phyloP scores from a whole-genome alignment of 2,329 filamentous ascomycete species.

The Eutypella sp. region DNA sequence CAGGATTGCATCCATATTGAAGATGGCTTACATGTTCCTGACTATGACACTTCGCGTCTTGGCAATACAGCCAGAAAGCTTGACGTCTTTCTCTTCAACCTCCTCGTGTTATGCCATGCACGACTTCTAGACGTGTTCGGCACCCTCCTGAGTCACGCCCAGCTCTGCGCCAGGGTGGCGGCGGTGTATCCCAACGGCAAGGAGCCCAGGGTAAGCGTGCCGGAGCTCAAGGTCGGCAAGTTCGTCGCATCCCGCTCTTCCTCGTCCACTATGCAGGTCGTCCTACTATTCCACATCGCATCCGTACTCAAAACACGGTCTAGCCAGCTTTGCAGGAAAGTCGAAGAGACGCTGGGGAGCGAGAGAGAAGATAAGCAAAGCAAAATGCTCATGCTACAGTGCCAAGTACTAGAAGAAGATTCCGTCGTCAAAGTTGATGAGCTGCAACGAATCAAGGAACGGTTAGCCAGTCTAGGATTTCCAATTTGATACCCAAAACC shows the following conservation, averaged over 20 bases:
- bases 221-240: constrained; percentile 35
- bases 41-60: constrained; percentile 8
- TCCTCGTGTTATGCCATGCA: constrained; percentile 33
- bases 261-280: constrained; percentile 20
- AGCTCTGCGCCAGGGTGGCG: constrained; percentile 27
- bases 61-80: constrained; percentile 11
- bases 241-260: constrained; percentile 19
- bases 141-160: constrained; percentile 24
- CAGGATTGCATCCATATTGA: constrained; percentile 30
- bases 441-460: constrained; percentile 13
- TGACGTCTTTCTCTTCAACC: constrained; percentile 31
- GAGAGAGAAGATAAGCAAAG: constrained; percentile 8
- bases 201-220: constrained; percentile 31
- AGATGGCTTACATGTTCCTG: constrained; percentile 11
- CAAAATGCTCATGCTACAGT: constrained; percentile 18
- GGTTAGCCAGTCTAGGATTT: constrained; percentile 10
- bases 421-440: constrained; percentile 10
- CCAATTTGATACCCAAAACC: constrained; percentile 3
- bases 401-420: constrained; percentile 19
- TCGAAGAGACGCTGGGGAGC: background rate
- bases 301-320: constrained; percentile 14
- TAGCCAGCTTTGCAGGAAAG: constrained; percentile 8
- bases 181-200: constrained; percentile 19
- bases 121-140: constrained; percentile 34
- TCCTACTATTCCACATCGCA: constrained; percentile 17